Evolutionary conservation across 257 asterid species (phyloP), one percentile per base, ranked within the genome.

Genomic region (Rhazya stricta): DNA sequence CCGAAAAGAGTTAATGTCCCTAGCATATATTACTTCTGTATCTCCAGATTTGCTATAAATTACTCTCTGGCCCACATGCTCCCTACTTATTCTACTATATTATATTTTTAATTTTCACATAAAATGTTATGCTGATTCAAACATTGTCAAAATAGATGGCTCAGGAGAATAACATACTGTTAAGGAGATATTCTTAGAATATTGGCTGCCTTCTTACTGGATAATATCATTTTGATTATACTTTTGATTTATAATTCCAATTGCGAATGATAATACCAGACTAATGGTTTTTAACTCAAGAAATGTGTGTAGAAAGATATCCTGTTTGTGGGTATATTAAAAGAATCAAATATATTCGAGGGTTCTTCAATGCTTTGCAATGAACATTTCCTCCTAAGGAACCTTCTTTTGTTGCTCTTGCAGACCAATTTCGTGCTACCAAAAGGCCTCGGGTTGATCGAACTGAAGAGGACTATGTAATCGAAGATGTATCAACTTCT

Each of bases 371-470:
- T 34, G 16, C 61, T 46, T 42, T 68, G 57, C 11, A 2, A 5
- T 48, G 46, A 69, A 34, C 23, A 68, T 51, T 75, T 50, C 68
- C 69, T 74, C 76, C 66, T 69, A 65, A 74, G 54, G 12, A 53
- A 25, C 25, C 34, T 61, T 58, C 73, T 34, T 23, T 3, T 81
- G 54, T 83, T 36, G 23, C 61, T 41, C 25, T 23, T 81, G 86
- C 86, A 90, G 97, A 90, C 78, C 86, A 84, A 85, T 83, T 78
- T 79, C 95, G 87, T 57, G 80, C 90, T 58, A 81, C 90, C 84
- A 94, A 94, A 84, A 89, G 90, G 77, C 86, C 87, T 37, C 83
- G 88, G 81, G 56, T 83, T 72, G 89, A 89, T 77, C 96, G 81
- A 77, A 80, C 82, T 77, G 97, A 88, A 76, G 96, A 86, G 76